Evolutionary conservation across 768 basidiomycete species (phyloP).

Genomic region (Macrolepiota fuliginosa): DNA sequence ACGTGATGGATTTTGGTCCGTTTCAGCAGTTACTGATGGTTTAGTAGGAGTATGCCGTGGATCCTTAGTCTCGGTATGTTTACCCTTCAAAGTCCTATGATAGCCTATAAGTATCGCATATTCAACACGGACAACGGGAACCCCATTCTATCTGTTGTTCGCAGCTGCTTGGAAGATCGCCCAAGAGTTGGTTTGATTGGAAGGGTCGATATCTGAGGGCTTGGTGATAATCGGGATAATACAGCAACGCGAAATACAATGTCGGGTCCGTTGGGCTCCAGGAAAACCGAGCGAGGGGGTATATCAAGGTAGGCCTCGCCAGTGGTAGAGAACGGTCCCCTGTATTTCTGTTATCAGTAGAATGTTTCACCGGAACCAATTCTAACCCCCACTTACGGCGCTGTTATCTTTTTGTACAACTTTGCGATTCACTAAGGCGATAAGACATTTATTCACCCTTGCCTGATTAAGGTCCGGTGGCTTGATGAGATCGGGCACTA

Average conservation of each 20-base stretch:
- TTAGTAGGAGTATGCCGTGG: background rate
- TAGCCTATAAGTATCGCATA: background rate
- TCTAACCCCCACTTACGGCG: constrained; percentile 42
- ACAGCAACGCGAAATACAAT: background rate
- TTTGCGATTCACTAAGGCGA: constrained; percentile 86
- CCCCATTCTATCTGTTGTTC: background rate
- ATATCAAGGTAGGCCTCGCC: constrained; percentile 46
- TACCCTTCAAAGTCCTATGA: background rate
- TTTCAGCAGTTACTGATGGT: background rate
- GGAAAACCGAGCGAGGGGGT: background rate
- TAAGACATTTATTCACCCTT: constrained; percentile 89
- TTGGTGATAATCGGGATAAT: background rate
- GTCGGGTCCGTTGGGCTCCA: background rate
- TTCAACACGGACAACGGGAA: background rate
- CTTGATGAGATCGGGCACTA: constrained; percentile 75
- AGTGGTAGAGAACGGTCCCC: constrained; percentile 63
- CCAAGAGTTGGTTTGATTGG: background rate
- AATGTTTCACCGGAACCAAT: background rate
- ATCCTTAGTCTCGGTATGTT: background rate
- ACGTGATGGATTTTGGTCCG: background rate
- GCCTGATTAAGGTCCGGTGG: constrained; percentile 87
- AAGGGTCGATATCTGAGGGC: background rate
- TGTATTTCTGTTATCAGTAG: constrained; percentile 18
- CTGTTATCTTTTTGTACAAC: constrained; percentile 74
- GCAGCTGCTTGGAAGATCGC: background rate